phyloP scores from a whole-genome alignment of 345 rosid genomes.

The Citrus glauca region DNA sequence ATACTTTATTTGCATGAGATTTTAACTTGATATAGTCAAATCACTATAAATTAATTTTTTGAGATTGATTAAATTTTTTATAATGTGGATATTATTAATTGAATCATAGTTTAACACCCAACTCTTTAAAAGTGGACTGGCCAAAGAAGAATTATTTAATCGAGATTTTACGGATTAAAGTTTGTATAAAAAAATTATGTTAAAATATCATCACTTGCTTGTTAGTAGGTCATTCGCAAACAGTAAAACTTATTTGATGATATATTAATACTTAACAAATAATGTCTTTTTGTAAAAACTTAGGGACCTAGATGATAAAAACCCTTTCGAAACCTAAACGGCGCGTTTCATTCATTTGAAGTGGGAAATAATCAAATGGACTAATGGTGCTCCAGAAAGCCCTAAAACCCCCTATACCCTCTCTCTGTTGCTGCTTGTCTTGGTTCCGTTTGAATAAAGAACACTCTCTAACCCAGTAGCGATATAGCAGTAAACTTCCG shows the following conservation, averaged over 20 bases:
- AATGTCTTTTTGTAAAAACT: background rate
- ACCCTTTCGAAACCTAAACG: background rate
- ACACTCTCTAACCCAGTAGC: background rate
- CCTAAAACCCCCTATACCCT: background rate
- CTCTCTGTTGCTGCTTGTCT: background rate
- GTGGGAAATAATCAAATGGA: background rate
- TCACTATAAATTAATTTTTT: too few species aligned
- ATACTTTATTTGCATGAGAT: too few species aligned
- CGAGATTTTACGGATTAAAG: conserved; percentile 20
- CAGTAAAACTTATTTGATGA: background rate
- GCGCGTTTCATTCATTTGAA: background rate
- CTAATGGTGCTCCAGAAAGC: background rate
- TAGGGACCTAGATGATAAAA: background rate
- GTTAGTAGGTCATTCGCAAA: too few species aligned
- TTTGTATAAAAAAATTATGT: too few species aligned
- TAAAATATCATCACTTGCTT: too few species aligned
- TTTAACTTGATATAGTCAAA: too few species aligned
- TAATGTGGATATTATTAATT: too few species aligned
- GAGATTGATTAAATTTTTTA: too few species aligned
- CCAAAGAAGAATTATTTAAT: too few species aligned
- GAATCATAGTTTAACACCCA: too few species aligned
- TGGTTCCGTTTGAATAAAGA: background rate
- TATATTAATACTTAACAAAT: background rate
- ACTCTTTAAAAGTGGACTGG: too few species aligned
- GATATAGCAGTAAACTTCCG: background rate